Base-by-base conservation (phyloP, 202 grass and related monocot species). In the Panicum hallii region DNA sequence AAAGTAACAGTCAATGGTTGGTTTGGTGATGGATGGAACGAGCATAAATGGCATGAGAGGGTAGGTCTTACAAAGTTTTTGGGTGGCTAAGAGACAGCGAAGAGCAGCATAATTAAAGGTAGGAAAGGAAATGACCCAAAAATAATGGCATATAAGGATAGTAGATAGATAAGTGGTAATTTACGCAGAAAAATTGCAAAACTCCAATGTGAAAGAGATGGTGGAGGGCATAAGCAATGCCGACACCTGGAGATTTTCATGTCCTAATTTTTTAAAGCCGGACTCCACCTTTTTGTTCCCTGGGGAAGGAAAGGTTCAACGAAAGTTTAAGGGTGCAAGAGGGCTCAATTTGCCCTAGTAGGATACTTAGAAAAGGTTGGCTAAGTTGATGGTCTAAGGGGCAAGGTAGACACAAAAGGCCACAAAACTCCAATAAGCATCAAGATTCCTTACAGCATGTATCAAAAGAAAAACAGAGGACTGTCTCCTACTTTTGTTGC, bases 211-310 rank as follows among this genome's bases (percentile, higher is more conserved):
- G 72, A 80, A 82, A 86, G 10, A 89, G 77, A 82, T 76, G 56
- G 77, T 86, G 68, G 65, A 32, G 43, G 38, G 87, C 78, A 26
- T 43, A 81, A 83, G 67, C 6, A 57, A 76, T 71, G 42, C 67
- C 70, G 63, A 88, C 90, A 90, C 79, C 90, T 90, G 87, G 84
- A 47, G 82, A 88, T 86, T 92, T 74, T 87, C 32, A 73, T 92
- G 90, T 88, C 83, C 77, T 87, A 34, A 85, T 81, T 30, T 81
- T 87, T 82, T 82, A 86, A 77, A 64, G 77, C 57, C 70, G 70
- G 73, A 88, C 61, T 85, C 65, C 45, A 74, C 69, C 87, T 84
- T 91, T 94, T 82, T 87, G 69, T 84, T 87, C 81, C 83, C 81
- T 74, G 5, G n/a, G 75, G 63, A 63, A 87, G 36, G 79, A 83